Conservation (phyloP, 768 basidiomycete species). For the Termitomyces sp. region DNA sequence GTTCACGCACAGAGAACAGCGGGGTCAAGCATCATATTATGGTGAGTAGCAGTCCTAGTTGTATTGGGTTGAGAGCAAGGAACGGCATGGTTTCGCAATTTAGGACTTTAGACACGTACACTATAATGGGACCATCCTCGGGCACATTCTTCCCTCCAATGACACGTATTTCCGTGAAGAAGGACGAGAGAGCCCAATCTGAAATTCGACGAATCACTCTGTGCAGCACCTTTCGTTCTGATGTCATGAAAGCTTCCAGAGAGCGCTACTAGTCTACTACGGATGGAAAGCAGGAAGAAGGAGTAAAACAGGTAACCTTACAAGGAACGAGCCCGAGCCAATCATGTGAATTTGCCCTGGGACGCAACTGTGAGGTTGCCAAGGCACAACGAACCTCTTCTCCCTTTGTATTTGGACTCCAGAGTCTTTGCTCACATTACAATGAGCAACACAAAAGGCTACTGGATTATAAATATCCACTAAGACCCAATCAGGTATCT, state of each 20-base stretch:
- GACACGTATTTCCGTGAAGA: constrained; percentile 85
- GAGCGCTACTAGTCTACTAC: neutral
- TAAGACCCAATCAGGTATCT: neutral
- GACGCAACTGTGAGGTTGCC: too few species aligned
- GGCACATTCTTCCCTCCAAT: constrained; percentile 90
- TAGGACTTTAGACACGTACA: constrained; percentile 54
- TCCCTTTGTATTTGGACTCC: neutral
- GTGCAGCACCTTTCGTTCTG: constrained; percentile 51
- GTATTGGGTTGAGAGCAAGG: neutral
- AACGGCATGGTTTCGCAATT: neutral
- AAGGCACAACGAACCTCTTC: too few species aligned
- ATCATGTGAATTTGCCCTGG: neutral
- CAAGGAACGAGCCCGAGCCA: neutral
- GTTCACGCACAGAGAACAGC: constrained; percentile 59
- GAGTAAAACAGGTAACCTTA: too few species aligned
- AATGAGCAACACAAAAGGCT: constrained; percentile 4
- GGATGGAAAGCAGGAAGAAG: neutral
- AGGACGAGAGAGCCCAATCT: constrained; percentile 70
- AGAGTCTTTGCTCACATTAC: neutral
- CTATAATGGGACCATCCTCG: constrained; percentile 81
- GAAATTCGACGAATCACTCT: constrained; percentile 67
- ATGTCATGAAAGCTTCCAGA: constrained; percentile 17
- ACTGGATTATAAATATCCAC: neutral
- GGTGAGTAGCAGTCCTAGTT: constrained; percentile 74
- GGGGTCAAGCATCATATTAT: constrained; percentile 95